phyloP scores from a whole-genome alignment of 176 grass and related monocot genomes.

The Eremochloa ophiuroides region DNA sequence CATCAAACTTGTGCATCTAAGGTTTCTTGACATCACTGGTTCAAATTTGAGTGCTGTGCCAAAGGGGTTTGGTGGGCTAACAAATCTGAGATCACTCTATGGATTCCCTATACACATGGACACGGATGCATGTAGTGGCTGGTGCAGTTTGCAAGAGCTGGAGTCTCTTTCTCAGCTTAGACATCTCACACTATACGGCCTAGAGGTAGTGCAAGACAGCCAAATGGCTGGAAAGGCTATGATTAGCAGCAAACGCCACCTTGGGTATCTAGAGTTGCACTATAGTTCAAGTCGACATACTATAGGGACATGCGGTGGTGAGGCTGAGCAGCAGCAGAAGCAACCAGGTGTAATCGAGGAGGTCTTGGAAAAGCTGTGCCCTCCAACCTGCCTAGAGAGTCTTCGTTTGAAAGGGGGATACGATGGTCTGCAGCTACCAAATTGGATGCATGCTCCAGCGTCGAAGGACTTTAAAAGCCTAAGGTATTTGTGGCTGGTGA shows the following conservation, averaged over 20 bases:
- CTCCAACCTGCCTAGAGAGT: neutral
- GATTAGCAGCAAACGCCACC: neutral
- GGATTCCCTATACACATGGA: neutral
- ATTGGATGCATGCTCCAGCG: too few relatives aligned
- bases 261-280: neutral
- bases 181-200: too few relatives aligned
- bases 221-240: neutral
- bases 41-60: neutral
- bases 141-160: too few relatives aligned
- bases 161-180: too few relatives aligned
- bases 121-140: too few relatives aligned
- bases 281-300: neutral
- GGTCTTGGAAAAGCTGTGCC: neutral
- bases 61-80: neutral
- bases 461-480: too few relatives aligned
- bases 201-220: neutral
- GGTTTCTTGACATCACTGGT: neutral
- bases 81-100: neutral
- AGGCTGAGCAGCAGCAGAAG: neutral
- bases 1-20: slow-evolving; percentile 4
- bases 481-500: neutral
- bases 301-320: too few relatives aligned
- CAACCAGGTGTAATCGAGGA: neutral
- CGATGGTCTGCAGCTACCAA: neutral
- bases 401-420: neutral